phyloP scores from a whole-genome alignment of 768 basidiomycete genomes.

The Mycena amicta region DNA sequence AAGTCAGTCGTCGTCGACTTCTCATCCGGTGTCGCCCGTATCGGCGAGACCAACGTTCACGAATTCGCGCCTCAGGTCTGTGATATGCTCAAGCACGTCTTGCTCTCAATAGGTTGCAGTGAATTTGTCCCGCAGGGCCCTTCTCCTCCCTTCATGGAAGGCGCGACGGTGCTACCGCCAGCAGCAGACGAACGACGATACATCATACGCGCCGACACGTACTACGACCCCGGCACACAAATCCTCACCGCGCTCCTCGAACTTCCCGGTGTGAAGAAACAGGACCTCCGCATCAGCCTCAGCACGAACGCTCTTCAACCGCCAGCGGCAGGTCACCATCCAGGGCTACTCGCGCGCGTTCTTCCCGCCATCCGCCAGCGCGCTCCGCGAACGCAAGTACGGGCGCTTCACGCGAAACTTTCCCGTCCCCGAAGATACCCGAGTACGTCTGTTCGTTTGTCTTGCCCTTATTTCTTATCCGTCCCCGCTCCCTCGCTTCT shows the following conservation, averaged over 20 bases:
- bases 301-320: slow-evolving; percentile 62
- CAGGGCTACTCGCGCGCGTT: slow-evolving; percentile 46
- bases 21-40: no score
- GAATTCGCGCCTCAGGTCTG: slow-evolving; percentile 21
- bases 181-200: slow-evolving; percentile 31
- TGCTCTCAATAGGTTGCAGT: slow-evolving; percentile 15
- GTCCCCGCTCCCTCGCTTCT: slow-evolving; percentile 5
- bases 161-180: not conserved
- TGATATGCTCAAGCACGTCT: slow-evolving; percentile 17
- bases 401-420: slow-evolving; percentile 53
- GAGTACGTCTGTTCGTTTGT: slow-evolving; percentile 43
- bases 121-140: slow-evolving; percentile 1
- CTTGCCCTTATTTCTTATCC: slow-evolving; percentile 22
- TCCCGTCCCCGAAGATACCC: slow-evolving; percentile 56
- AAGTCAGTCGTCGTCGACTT: not conserved
- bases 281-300: slow-evolving; percentile 60
- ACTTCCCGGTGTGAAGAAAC: slow-evolving; percentile 65
- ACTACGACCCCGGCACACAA: slow-evolving; percentile 54
- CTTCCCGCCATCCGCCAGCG: not conserved
- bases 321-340: slow-evolving; percentile 63
- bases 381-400: slow-evolving; percentile 50
- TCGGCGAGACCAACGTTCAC: not conserved
- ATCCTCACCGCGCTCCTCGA: slow-evolving; percentile 64
- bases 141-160: not conserved
- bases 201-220: slow-evolving; percentile 62